A percentile compares a stretch with the other conserved stretches of the same genome.
phyloP scores from a whole-genome alignment of 805 yeast species.

The Starmerella tilneyi region DNA sequence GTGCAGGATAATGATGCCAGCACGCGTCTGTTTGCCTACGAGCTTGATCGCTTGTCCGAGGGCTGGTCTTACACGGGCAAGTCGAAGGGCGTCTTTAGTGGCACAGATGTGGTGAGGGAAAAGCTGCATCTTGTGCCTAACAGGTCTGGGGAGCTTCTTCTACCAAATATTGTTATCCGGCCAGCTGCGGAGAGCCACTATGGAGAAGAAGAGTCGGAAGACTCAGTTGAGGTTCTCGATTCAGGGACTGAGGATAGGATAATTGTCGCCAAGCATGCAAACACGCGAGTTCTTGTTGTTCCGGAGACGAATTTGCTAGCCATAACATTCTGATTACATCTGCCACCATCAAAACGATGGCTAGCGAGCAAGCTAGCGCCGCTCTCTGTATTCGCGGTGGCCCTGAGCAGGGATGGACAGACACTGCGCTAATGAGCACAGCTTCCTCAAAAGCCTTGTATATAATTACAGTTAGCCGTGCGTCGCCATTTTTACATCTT shows the following conservation, averaged over 20 bases:
- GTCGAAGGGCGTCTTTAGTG: conserved; percentile 43
- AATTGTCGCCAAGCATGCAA: conserved; percentile 54
- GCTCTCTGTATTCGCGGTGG: too few relatives aligned
- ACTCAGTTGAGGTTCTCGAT: not conserved
- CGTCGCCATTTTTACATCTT: too few relatives aligned
- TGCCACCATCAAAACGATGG: not conserved
- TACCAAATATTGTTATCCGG: conserved; percentile 46
- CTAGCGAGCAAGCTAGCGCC: too few relatives aligned
- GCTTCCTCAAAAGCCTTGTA: too few relatives aligned
- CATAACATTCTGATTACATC: conserved; percentile 40
- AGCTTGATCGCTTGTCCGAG: conserved; percentile 46
- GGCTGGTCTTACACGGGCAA: conserved; percentile 76
- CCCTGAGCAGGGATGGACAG: too few relatives aligned
- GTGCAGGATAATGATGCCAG: conserved; percentile 5
- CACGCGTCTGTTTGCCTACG: conserved; percentile 36
- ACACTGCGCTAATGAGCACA: too few relatives aligned
- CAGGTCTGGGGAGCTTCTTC: conserved; percentile 56
- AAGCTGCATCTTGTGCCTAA: conserved; percentile 59
- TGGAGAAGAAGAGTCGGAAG: not conserved
- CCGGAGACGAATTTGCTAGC: conserved; percentile 57
- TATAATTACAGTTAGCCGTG: too few relatives aligned
- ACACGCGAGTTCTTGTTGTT: conserved; percentile 59
- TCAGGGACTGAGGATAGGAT: conserved; percentile 9
- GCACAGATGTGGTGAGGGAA: conserved; percentile 26
- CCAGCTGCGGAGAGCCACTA: conserved; percentile 40